A percentile compares a stretch with the other conserved stretches of the same genome.
Conservation (phyloP, 331 rosid genomes). For the Quercus phellos region DNA sequence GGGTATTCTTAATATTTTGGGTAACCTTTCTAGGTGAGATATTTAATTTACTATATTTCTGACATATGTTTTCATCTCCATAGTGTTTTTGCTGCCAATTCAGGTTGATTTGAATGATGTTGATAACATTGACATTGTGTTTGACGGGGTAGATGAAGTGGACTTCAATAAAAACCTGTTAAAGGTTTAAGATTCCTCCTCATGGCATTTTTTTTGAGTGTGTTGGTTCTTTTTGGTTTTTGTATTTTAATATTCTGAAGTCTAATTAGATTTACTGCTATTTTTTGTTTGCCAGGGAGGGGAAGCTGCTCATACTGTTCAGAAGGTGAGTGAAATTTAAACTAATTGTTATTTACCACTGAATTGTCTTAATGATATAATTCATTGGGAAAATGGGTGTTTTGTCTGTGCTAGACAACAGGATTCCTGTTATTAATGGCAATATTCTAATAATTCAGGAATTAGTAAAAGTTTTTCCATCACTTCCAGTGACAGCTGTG, state of each 20-base stretch:
- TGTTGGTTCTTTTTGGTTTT: neutral
- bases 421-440: too few relatives aligned
- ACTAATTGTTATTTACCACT: neutral
- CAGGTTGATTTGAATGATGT: constrained; percentile 21
- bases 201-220: too few relatives aligned
- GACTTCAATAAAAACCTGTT: constrained; percentile 11
- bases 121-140: constrained; percentile 13
- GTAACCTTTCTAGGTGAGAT: neutral
- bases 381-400: neutral
- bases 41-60: neutral
- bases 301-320: constrained; percentile 18
- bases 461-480: too few relatives aligned
- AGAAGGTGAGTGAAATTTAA: constrained; percentile 6
- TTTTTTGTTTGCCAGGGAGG: constrained; percentile 2
- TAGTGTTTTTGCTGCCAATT: neutral
- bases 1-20: neutral
- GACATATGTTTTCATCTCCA: neutral
- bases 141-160: constrained; percentile 21
- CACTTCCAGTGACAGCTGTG: too few relatives aligned
- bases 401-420: neutral
- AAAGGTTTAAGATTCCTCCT: constrained; percentile 8
- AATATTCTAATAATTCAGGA: too few relatives aligned
- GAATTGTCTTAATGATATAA: neutral
- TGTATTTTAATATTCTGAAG: neutral
- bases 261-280: neutral